Evolutionary conservation across 169 alveolate species (phyloP), one percentile per base, ranked within the genome.

Genomic region (Plasmodium adleri): DNA sequence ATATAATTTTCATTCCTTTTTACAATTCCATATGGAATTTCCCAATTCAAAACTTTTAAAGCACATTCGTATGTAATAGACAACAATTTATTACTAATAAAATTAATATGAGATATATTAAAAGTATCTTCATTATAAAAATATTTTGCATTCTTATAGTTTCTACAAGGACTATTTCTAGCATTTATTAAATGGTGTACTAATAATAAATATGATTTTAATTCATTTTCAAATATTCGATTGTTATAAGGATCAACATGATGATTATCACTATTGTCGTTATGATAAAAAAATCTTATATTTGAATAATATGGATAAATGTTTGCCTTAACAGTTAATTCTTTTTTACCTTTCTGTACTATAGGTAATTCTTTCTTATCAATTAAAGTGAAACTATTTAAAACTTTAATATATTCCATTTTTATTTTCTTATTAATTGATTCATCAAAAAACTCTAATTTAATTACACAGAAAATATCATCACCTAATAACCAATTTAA

Each of bases 111-210:
- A 66, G 24, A 9, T 39, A 76, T 43, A 64, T 64, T 76, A 58
- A 76, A 76, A 10, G 89, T 76, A 50, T 76, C 78, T 39, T 56
- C 43, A 50, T 15, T 66, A 45, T 76, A 76, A 76, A 76, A 76
- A 50, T 76, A 76, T 64, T 63, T 76, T 12, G 63, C 47, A 28
- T 76, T 76, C 17, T 76, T 76, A 24, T 76, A 76, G 47, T 76
- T 13, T 58, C 13, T 76, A 24, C 89, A 76, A 7, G 89, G 89
- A 64, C 89, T 76, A n/a, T 43, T 76, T 15, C 22, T 49, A n/a
- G 89, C 47, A 76, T 76, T 76, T 76, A 76, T 24, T 56, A 76
- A 76, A 76, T 52, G 67, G 26, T 76, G 76, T 22, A 76, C 50
- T 17, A 76, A 50, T 43, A 76, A 17, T 52, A 76, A 20, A 52